Evolutionary conservation across 495 filamentous ascomycete species (phyloP), one percentile per base, ranked within the genome.

Genomic region (Tetracladium setigerum): DNA sequence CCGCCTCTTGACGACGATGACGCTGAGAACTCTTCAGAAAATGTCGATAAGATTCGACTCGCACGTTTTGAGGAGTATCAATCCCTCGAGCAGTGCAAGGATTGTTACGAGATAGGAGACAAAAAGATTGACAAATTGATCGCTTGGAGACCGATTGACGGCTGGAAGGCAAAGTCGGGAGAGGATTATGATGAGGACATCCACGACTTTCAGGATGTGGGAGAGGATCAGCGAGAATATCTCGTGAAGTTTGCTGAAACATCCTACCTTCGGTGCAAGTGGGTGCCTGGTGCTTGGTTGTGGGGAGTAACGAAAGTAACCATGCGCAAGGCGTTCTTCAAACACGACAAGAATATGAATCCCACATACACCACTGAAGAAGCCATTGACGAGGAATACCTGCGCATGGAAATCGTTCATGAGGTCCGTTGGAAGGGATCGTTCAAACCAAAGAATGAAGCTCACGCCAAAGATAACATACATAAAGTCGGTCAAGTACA

Each of bases 261-360:
- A 42, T 95, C 90, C 0, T 91, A 95, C 51, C 83, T 79, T 53
- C 83, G 83, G 44, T 83, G 81, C 17, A 68, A 63, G 2, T 99
- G 94, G 94, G 79, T 87, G 74, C 81, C 86, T 14, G 94, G 92
- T 7, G 73, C 81, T 18, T 99, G 94, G 94, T 74, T 90, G 12
- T 89, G 77, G 73, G 90, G 89, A n/a, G 67, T 82, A n/a, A 74
- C 75, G 36, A 64, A 67, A 14, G 41, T 62, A 5, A 18, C 57
- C 1, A 94, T 86, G 83, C 76, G 87, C 6, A 76, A 71, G 13
- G 75, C 85, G 0, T 99, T 97, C 54, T 63, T 79, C 32, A 86
- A 78, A 54, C 79, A 79, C 11, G 73, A 85, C 4, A 78, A 81
- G 37, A 70, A 67, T 11, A 69, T 70, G 45, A 70, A 74, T 40